Conservation (phyloP, 2,329 filamentous ascomycete genomes). For the Colletotrichum simmondsii region DNA sequence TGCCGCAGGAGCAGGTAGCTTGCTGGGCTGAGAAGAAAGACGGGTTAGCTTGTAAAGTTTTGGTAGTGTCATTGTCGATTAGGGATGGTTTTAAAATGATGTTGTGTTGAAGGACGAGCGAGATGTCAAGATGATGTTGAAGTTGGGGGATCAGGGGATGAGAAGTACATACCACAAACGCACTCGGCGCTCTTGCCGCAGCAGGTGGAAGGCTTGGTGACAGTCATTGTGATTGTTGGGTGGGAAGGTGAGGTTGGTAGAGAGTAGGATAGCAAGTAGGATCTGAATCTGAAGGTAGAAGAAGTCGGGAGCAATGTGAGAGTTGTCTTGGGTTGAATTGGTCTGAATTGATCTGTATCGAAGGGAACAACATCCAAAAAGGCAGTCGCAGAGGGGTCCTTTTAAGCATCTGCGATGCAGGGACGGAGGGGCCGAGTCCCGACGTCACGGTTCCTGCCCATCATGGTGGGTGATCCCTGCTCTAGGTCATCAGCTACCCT, state of each 20-base stretch:
- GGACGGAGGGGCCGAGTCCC: constrained; percentile 27
- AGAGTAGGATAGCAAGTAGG: not conserved
- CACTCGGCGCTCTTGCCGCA: constrained; percentile 65
- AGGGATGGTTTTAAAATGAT: not conserved
- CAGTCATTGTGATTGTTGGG: constrained; percentile 43
- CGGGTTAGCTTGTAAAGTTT: constrained; percentile 11
- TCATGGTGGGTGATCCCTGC: constrained; percentile 8
- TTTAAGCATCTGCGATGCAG: constrained; percentile 30
- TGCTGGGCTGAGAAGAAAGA: constrained; percentile 60
- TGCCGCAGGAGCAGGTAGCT: constrained; percentile 87
- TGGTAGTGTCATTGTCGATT: not conserved
- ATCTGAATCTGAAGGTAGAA: not conserved
- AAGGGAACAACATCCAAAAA: not conserved
- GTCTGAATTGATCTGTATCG: not conserved
- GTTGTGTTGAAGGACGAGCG: constrained; percentile 4
- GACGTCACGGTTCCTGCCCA: constrained; percentile 28
- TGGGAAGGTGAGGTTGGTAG: not conserved
- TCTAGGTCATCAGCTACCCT: constrained; percentile 9
- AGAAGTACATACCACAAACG: constrained; percentile 63
- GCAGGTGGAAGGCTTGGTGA: constrained; percentile 61
- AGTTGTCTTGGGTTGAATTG: not conserved
- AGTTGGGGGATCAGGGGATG: not conserved
- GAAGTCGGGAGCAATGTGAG: not conserved
- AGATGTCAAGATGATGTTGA: not conserved
- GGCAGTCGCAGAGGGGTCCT: constrained; percentile 12